phyloP scores from a whole-genome alignment of 23 red algal genomes.

The Agarophyton chilense region DNA sequence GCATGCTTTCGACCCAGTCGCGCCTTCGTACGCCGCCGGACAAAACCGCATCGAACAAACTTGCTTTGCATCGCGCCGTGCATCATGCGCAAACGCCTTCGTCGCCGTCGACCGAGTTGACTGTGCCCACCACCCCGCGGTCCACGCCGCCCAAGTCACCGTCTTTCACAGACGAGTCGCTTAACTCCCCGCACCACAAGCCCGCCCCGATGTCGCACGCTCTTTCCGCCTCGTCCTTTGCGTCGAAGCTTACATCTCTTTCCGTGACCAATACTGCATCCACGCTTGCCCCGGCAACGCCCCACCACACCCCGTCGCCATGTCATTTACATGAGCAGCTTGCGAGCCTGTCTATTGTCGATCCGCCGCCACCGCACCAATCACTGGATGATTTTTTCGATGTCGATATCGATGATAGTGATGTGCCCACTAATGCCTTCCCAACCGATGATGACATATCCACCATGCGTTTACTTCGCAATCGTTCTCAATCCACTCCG shows the following conservation, averaged over 20 bases:
- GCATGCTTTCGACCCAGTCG: not conserved
- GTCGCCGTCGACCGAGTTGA: not conserved
- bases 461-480: not conserved
- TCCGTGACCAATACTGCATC: not conserved
- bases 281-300: not conserved
- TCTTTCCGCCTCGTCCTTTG: not conserved
- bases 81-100: not conserved
- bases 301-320: not conserved
- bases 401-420: slow-evolving; percentile 21
- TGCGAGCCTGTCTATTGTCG: not conserved
- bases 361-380: not conserved
- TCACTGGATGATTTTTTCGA: slow-evolving; percentile 27
- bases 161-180: not conserved
- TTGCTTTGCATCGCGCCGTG: not conserved
- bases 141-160: slow-evolving; percentile 25
- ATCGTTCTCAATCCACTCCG: not conserved
- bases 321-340: slow-evolving; percentile 3
- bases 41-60: no score
- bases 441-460: slow-evolving; percentile 28
- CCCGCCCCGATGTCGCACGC: not conserved
- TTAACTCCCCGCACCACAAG: not conserved
- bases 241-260: not conserved
- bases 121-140: not conserved
- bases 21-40: not conserved
- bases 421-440: not conserved